A percentile compares a stretch with the other conserved stretches of the same genome.
These are phyloP conservation scores for Candida sp. DNA, from an alignment of 1,139 yeast species.

Conservation along the genomic window DNA sequence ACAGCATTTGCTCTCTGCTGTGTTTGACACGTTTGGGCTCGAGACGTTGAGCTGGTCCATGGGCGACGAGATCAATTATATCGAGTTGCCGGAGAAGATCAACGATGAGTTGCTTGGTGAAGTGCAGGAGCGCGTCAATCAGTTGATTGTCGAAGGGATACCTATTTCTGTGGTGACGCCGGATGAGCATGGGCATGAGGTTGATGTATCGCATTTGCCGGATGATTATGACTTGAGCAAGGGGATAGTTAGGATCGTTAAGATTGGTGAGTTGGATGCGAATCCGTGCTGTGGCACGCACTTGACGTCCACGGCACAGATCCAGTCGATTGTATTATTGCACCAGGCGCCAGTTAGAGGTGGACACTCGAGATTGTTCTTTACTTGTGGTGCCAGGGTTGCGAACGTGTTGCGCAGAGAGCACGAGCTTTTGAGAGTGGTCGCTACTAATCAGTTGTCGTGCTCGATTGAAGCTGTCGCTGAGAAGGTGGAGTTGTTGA, in stretches of 20 bases:
- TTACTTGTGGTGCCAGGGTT: slow-evolving; percentile 79
- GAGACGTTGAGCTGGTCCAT: slow-evolving; percentile 83
- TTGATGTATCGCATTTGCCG: slow-evolving; percentile 57
- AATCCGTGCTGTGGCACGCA: slow-evolving; percentile 96
- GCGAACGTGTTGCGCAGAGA: slow-evolving; percentile 51
- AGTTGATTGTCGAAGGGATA: slow-evolving; percentile 55
- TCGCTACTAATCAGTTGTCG: slow-evolving; percentile 57
- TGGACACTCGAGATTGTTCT: slow-evolving; percentile 71
- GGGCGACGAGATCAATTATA: slow-evolving; percentile 73
- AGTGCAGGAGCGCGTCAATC: slow-evolving; percentile 59
- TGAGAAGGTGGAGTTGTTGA: slow-evolving; percentile 57
- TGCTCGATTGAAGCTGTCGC: slow-evolving; percentile 70
- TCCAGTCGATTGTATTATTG: slow-evolving; percentile 64
- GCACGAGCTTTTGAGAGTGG: slow-evolving; percentile 52
- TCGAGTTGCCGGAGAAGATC: slow-evolving; percentile 72
- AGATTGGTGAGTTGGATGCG: slow-evolving; percentile 74
- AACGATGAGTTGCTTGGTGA: slow-evolving; percentile 55
- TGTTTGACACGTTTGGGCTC: slow-evolving; percentile 63
- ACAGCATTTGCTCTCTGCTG: slow-evolving; percentile 82
- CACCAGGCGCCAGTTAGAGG: slow-evolving; percentile 75
- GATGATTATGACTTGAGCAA: slow-evolving; percentile 72
- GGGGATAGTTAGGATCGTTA: slow-evolving; percentile 76
- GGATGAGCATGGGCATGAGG: slow-evolving; percentile 47
- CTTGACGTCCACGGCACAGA: slow-evolving; percentile 66
- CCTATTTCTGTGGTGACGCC: slow-evolving; percentile 65